A percentile compares a stretch with the other conserved stretches of the same genome.
phyloP scores from a whole-genome alignment of 768 basidiomycete genomes.

The Suillus placidus region DNA sequence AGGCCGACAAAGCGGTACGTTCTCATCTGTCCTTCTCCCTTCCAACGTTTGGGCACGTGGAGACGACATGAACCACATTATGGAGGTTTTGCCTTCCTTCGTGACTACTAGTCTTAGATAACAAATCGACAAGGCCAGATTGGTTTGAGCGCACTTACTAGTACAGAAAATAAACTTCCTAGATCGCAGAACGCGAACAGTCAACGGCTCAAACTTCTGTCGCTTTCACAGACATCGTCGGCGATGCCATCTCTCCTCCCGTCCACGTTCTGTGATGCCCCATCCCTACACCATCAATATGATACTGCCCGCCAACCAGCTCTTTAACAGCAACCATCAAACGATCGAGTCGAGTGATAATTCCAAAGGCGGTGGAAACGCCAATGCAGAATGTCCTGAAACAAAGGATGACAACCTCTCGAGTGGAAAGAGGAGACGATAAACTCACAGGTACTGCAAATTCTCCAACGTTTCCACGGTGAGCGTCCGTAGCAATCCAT shows the following conservation, averaged over 20 bases:
- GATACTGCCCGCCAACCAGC: slow-evolving; percentile 84
- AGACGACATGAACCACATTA: not conserved
- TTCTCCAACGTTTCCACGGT: slow-evolving; percentile 75
- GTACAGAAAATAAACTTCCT: not conserved
- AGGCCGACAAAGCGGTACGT: too few species aligned
- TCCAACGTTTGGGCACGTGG: not conserved
- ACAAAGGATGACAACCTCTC: not conserved
- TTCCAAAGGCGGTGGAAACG: slow-evolving; percentile 65
- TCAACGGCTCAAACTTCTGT: not conserved
- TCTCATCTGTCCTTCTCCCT: too few species aligned
- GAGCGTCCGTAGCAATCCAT: slow-evolving; percentile 69
- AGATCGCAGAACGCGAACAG: not conserved
- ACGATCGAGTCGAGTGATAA: slow-evolving; percentile 74
- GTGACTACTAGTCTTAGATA: not conserved
- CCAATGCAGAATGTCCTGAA: slow-evolving; percentile 71
- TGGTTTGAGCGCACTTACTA: not conserved
- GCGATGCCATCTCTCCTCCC: slow-evolving; percentile 36
- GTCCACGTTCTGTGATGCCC: slow-evolving; percentile 21
- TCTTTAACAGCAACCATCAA: slow-evolving; percentile 85
- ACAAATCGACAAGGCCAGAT: not conserved
- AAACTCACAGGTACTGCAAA: slow-evolving; percentile 75
- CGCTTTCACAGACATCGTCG: slow-evolving; percentile 27
- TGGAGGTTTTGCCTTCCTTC: too few species aligned
- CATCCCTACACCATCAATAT: slow-evolving; percentile 69
- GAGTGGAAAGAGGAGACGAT: slow-evolving; percentile 11